Evolutionary conservation across 2,329 filamentous ascomycete species (phyloP).

Genomic region (Parafenestella ontariensis): DNA sequence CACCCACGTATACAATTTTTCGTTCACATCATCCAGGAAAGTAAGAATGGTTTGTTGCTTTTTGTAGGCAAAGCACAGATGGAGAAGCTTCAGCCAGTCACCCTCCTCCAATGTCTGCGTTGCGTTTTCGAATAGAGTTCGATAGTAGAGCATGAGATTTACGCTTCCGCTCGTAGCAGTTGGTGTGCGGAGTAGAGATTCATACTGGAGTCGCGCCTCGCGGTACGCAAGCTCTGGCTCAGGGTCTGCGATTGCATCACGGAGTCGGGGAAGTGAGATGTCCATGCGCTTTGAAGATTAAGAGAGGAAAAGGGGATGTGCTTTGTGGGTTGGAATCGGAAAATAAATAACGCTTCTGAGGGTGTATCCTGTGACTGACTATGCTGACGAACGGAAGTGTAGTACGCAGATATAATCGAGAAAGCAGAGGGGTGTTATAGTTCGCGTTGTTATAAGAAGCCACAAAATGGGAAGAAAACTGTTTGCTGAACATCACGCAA

Average conservation of each 20-base stretch:
- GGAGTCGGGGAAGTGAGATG: background rate
- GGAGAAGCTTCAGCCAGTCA: background rate
- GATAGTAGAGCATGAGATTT: background rate
- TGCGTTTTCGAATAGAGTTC: background rate
- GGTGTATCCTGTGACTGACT: too few relatives aligned
- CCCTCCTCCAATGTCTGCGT: background rate
- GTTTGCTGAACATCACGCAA: too few relatives aligned
- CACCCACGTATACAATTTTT: background rate
- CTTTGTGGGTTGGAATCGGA: too few relatives aligned
- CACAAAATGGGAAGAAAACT: too few relatives aligned
- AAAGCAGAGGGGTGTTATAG: too few relatives aligned
- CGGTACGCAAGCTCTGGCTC: background rate
- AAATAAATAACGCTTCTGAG: too few relatives aligned
- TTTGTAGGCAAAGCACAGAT: background rate
- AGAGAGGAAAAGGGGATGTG: too few relatives aligned
- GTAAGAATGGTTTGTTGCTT: background rate
- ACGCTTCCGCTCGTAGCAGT: background rate
- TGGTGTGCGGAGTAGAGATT: background rate
- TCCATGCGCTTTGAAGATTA: too few relatives aligned
- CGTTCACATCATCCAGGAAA: background rate
- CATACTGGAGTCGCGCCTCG: background rate
- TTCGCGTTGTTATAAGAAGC: too few relatives aligned
- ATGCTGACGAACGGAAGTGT: too few relatives aligned
- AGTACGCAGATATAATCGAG: too few relatives aligned
- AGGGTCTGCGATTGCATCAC: background rate